phyloP scores from a whole-genome alignment of 345 rosid genomes.

The Arabidopsis suecica region DNA sequence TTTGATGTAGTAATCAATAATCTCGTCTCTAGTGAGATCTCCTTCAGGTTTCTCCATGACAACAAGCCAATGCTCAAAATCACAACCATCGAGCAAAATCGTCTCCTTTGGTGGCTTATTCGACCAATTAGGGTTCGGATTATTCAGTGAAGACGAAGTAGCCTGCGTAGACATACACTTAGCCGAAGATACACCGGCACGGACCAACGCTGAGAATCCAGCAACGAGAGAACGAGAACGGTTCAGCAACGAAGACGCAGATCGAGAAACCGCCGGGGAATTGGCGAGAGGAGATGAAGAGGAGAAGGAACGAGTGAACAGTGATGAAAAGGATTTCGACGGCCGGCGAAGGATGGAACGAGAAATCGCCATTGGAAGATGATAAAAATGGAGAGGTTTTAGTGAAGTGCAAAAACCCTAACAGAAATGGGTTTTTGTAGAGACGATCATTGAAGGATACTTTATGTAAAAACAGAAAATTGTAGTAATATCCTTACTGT shows the following conservation, averaged over 20 bases:
- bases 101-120: constrained; percentile 90
- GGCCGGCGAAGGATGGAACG: constrained; percentile 50
- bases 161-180: constrained; percentile 52
- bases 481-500: not conserved
- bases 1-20: constrained; percentile 72
- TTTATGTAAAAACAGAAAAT: not conserved
- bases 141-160: constrained; percentile 68
- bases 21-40: constrained; percentile 76
- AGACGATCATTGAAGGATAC: too few relatives aligned
- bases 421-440: too few relatives aligned
- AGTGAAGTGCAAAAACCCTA: not conserved
- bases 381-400: constrained; percentile 8
- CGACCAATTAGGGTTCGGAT: constrained; percentile 79
- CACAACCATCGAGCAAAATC: constrained; percentile 85
- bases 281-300: constrained; percentile 21
- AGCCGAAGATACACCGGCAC: not conserved
- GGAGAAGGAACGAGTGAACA: constrained; percentile 23
- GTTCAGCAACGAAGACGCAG: constrained; percentile 1
- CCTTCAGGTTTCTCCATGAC: constrained; percentile 73
- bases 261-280: constrained; percentile 10
- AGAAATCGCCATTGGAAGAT: constrained; percentile 47
- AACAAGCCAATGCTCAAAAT: constrained; percentile 91
- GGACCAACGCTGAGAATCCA: not conserved
- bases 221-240: constrained; percentile 9
- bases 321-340: constrained; percentile 34